Evolutionary conservation across 495 filamentous ascomycete species (phyloP), one percentile per base, ranked within the genome.

Genomic region (Lepraria neglecta): DNA sequence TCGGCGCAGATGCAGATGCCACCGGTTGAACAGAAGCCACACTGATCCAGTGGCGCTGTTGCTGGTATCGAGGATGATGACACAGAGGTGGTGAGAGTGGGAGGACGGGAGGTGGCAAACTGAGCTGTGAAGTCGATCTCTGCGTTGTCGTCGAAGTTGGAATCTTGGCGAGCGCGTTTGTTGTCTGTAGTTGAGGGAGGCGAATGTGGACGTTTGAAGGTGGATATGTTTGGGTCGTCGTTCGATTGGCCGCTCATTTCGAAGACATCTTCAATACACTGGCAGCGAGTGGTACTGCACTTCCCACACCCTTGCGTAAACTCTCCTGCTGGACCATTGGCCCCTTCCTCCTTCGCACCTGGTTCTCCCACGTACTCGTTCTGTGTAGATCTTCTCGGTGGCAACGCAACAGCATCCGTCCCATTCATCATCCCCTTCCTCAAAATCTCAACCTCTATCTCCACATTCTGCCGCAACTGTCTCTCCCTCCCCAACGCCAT

Each of bases 11-110:
- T 82, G 68, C 90, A 95, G 65, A 88, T 87, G 0, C 86, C 90
- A 17, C 88, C 89, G 56, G 92, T 88, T 65, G 84, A 80, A 71
- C 90, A 95, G 75, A 95, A 95, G n/a, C 90, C 90, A 67, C 90
- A 95, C 11, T 85, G 81, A 54, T 94, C 90, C 30, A 76, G 72
- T 15, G 73, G 71, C 30, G 56, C 61, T n/a, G 44, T 45, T 43
- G 65, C 56, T 21, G 62, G 57, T 40, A 58, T 31, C 14, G 65
- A 72, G n/a, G 75, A 77, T 3, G 73, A 71, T 31, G 73, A 65
- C 10, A 66, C 67, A 38, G 69, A 65, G 57, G 70, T 69, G 62
- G 73, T 59, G 50, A 63, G 31, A 43, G 63, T 17, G 62, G 47
- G 73, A 11, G 62, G 53, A 12, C 74, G 76, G 12, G 72, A 75